Base-by-base conservation (phyloP, 2,329 filamentous ascomycete species). In the Zalaria sp. region DNA sequence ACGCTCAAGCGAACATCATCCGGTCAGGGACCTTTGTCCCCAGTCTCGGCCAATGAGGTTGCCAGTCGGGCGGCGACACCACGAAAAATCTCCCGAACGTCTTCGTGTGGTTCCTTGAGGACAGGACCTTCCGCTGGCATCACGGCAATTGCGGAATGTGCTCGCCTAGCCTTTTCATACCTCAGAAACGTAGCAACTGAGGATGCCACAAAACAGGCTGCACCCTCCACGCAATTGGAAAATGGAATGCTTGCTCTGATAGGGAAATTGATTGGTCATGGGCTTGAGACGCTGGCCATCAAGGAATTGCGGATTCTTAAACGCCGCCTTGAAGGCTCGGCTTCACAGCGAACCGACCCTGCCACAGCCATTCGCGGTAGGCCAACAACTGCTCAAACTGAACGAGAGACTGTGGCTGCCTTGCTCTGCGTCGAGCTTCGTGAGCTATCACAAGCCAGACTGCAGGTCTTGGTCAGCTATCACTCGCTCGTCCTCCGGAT, bases 161-260 rank as follows among this genome's bases (percentile, higher is more conserved):
- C 79, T 5, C 71, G 81, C 6, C 58, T 74, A 27, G 81, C 79
- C 2, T 84, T 88, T 52, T 63, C 71, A 5, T 77, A 75, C 39
- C 63, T 88, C 34, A 69, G 79, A 39, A 66, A 69, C 27, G 53
- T 77, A 25, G 73, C 81, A 39, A 65, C 60, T 27, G 56, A 57
- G 18, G 65, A 71, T 26, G 62, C 71, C 1, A 62, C 71, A 4
- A 66, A 70, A 5, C 61, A 76, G 6, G 61, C 70, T 6, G 63
- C 79, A n/a, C 70, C 75, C 1, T 69, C 73, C 36, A 62, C 83
- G 34, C 81, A 88, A 53, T 59, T 88, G 3, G 83, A 88, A 55
- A 77, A 69, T 45, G 83, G 82, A 41, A 82, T 84, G 69, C 73
- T 81, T 10, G 76, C 79, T 0, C 68, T 88, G 41, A 61, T 81